phyloP scores from a whole-genome alignment of 2,329 filamentous ascomycete genomes.

The Fusarium metavorans region DNA sequence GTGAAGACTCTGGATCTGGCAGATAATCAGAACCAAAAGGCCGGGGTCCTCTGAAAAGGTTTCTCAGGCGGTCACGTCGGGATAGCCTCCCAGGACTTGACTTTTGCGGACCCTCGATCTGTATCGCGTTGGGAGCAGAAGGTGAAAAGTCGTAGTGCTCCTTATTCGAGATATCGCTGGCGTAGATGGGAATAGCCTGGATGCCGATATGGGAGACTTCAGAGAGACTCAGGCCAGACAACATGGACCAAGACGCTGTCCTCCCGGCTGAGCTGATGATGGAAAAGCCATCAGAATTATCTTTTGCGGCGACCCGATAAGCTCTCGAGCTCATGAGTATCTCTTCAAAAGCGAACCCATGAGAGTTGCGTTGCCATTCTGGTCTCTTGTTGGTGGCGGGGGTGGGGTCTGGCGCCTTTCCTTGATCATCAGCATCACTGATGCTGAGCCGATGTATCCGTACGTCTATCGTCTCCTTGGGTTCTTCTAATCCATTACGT shows the following conservation, averaged over 20 bases:
- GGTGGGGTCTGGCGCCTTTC: neutral
- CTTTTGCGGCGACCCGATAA: neutral
- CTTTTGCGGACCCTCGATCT: too few species aligned
- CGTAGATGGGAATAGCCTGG: constrained; percentile 17
- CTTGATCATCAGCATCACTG: neutral
- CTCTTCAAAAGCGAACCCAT: constrained; percentile 12
- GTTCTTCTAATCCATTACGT: neutral
- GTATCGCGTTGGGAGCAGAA: neutral
- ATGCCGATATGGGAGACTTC: constrained; percentile 20
- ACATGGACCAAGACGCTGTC: constrained; percentile 20
- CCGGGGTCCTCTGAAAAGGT: neutral
- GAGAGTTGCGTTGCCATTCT: constrained; percentile 3
- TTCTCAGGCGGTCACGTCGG: too few species aligned
- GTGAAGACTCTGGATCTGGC: neutral
- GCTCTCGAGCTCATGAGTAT: constrained; percentile 15
- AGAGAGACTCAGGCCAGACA: constrained; percentile 19
- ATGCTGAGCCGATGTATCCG: neutral
- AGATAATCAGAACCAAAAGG: neutral
- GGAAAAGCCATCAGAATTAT: constrained; percentile 15
- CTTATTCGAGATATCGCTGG: constrained; percentile 11
- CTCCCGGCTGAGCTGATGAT: constrained; percentile 16
- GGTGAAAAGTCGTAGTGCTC: constrained; percentile 6
- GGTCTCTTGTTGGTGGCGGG: neutral
- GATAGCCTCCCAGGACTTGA: neutral
- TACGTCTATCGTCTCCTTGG: neutral